phyloP scores from a whole-genome alignment of 805 yeast species.

The Maudiozyma pseudohumilis region DNA sequence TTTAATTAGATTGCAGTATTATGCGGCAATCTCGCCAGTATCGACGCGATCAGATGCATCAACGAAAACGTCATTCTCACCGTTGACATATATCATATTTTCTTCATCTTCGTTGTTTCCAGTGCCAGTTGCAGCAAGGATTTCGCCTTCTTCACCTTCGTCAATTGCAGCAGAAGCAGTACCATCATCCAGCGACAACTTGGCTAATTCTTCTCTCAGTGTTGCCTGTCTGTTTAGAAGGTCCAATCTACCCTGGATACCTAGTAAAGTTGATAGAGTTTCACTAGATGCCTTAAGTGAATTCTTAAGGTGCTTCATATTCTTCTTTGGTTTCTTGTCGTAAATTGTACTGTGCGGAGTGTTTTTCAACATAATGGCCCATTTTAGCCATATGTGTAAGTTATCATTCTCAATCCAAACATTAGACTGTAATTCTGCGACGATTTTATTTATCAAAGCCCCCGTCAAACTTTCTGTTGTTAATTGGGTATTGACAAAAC shows the following conservation, averaged over 20 bases:
- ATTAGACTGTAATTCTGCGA: constrained; percentile 35
- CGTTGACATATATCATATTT: constrained; percentile 30
- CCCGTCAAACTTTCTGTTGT: constrained; percentile 33
- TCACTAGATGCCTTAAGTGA: constrained; percentile 47
- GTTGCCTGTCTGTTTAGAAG: constrained; percentile 67
- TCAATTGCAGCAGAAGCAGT: constrained; percentile 22
- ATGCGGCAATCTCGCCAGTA: neutral
- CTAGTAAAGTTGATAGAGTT: constrained; percentile 57
- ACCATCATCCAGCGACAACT: constrained; percentile 27
- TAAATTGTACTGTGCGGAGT: constrained; percentile 25
- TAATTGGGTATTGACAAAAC: constrained; percentile 31
- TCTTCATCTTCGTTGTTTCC: constrained; percentile 32
- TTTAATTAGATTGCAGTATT: too few species aligned
- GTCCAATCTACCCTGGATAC: constrained; percentile 79
- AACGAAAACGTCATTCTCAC: constrained; percentile 38
- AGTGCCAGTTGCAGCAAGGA: constrained; percentile 29
- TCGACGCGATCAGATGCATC: constrained; percentile 28
- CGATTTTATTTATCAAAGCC: constrained; percentile 37
- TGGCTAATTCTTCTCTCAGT: constrained; percentile 47
- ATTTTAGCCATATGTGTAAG: constrained; percentile 61
- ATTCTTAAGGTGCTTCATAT: constrained; percentile 46
- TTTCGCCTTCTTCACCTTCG: constrained; percentile 6
- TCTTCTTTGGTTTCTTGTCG: constrained; percentile 27
- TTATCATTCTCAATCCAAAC: constrained; percentile 18
- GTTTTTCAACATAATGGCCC: constrained; percentile 65